Evolutionary conservation across 2,329 filamentous ascomycete genomes (phyloP).

Genomic region (Hypoxylon sp.): DNA sequence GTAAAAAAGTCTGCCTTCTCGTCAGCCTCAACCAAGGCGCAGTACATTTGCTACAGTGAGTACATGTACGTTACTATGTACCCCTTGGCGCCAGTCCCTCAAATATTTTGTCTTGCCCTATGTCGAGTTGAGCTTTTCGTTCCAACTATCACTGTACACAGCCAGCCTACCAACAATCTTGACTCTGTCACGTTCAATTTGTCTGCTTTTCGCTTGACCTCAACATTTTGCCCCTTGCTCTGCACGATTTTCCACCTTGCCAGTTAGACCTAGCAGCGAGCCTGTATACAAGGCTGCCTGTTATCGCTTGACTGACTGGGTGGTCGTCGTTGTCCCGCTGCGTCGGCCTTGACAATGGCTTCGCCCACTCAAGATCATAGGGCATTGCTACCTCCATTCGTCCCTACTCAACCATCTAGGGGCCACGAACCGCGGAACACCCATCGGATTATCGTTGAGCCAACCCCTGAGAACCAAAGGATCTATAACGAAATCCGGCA

Average conservation of each 20-base stretch:
- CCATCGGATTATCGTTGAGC: conserved; percentile 47
- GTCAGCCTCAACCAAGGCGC: conserved; percentile 52
- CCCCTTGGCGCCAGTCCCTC: conserved; percentile 20
- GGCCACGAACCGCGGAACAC: conserved; percentile 34
- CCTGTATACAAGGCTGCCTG: conserved; percentile 33
- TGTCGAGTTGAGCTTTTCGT: conserved; percentile 36
- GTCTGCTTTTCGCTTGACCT: conserved; percentile 8
- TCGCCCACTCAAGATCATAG: conserved; percentile 29
- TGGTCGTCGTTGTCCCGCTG: conserved; percentile 13
- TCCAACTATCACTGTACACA: conserved; percentile 40
- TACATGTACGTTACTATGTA: conserved; percentile 22
- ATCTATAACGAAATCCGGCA: conserved; percentile 52
- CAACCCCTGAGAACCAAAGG: conserved; percentile 48
- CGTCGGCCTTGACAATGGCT: conserved; percentile 41
- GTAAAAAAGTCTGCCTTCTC: conserved; percentile 46
- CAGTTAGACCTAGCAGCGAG: conserved; percentile 8
- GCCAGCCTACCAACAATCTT: conserved; percentile 24
- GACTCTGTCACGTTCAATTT: conserved; percentile 23
- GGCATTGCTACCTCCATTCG: conserved; percentile 24
- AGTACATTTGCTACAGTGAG: conserved; percentile 32
- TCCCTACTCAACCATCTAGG: conserved; percentile 18
- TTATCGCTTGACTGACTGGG: conserved; percentile 12
- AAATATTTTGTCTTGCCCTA: conserved; percentile 33
- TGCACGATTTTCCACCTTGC: conserved; percentile 30
- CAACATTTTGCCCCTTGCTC: conserved; percentile 26